Evolutionary conservation across 2,329 filamentous ascomycete genomes (phyloP), one percentile per base, ranked within the genome.

Genomic region (Fusarium lyarnte): DNA sequence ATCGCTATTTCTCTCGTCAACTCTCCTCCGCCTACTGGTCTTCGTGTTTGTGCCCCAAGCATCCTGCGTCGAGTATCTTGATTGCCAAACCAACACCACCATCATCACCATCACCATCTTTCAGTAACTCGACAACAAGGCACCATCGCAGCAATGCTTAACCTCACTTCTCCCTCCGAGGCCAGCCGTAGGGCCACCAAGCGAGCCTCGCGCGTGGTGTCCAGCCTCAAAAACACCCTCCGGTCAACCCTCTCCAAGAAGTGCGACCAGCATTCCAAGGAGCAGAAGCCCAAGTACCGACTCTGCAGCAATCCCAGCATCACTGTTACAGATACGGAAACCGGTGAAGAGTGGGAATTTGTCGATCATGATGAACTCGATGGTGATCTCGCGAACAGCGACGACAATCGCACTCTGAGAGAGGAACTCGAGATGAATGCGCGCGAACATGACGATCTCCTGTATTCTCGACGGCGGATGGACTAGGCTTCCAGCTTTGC

Each of bases 401-500:
- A 51, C 8, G 2, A 51, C 31, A 35, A 9, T 51, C 35, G 25
- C 14, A 39, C 23, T 41, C 7, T 41, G 49, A 41, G 33, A 5
- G 49, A 53, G 49, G 49, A 53, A 27, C 35, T 53, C 5, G 35
- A 53, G 49, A 13, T 53, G 10, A 41, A 29, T 17, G 23, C 23
- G 23, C 35, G 49, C 19, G 49, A 53, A 29, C 49, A 41, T 5
- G 33, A 53, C 0, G 10, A 53, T 53, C 35, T 53, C 3, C 13
- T 53, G 10, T n/a, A 41, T 29, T 53, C 35, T 6, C 35, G 35
- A 3, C 49, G 49, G 1, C n/a, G 49, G 23, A 13, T 53, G 13
- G n/a, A 19, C 1, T 53, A 41, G 2, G 11, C 25, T 29, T 0
- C 5, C 23, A n/a, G 1, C 6, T 27, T 53, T 13, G 10, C 5